phyloP scores from a whole-genome alignment of 2,329 filamentous ascomycete species.

The Botrytis fragariae region DNA sequence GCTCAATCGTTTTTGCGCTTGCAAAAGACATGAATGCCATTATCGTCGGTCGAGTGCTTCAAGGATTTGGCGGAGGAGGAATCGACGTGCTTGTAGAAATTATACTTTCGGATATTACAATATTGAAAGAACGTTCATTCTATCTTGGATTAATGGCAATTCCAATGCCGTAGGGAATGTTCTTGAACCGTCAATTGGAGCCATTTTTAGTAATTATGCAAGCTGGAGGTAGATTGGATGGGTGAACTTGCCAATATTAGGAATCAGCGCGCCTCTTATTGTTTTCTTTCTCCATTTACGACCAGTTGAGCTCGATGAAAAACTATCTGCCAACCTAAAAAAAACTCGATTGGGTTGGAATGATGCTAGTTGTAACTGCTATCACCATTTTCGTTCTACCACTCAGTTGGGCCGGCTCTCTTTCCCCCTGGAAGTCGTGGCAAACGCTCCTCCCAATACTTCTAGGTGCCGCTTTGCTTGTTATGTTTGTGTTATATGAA shows the following conservation, averaged over 20 bases:
- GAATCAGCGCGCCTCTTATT: slow-evolving; percentile 1
- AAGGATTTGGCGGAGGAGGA: slow-evolving; percentile 39
- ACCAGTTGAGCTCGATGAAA: too few relatives aligned
- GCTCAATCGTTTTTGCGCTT: slow-evolving; percentile 47
- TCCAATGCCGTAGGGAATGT: slow-evolving; percentile 63
- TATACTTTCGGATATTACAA: slow-evolving; percentile 51
- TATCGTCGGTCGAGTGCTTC: slow-evolving; percentile 46
- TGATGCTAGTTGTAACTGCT: slow-evolving; percentile 54
- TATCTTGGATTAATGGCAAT: slow-evolving; percentile 63
- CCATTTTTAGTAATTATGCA: slow-evolving; percentile 58
- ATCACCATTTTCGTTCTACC: slow-evolving; percentile 54
- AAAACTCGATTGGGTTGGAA: slow-evolving; percentile 54
- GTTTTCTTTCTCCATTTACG: too few relatives aligned
- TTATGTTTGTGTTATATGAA: slow-evolving; percentile 50
- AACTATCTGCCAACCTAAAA: neutral
- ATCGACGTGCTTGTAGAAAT: slow-evolving; percentile 50
- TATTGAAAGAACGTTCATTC: slow-evolving; percentile 41
- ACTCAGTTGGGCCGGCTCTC: slow-evolving; percentile 58
- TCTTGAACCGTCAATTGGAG: slow-evolving; percentile 61
- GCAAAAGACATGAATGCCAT: slow-evolving; percentile 45
- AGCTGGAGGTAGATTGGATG: slow-evolving; percentile 50
- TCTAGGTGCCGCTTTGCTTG: slow-evolving; percentile 42
- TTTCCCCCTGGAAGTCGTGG: slow-evolving; percentile 59
- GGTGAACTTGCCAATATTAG: slow-evolving; percentile 25
- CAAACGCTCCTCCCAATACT: slow-evolving; percentile 58